A percentile compares a stretch with the other conserved stretches of the same genome.
Conservation (phyloP, 2,329 filamentous ascomycete genomes). For the Colletotrichum plurivorum region DNA sequence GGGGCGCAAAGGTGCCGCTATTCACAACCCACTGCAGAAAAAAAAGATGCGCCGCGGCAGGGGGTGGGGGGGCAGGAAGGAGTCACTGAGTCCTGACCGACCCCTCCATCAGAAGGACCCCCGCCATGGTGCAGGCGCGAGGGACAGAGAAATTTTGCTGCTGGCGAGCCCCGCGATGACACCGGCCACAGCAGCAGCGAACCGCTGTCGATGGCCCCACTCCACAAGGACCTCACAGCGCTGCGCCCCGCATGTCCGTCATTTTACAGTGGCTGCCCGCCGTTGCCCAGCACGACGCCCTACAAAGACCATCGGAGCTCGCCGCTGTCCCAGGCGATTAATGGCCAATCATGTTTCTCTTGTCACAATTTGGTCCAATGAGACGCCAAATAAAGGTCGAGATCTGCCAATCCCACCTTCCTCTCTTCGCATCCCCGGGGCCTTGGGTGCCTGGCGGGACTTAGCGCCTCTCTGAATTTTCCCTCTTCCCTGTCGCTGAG, state of each 20-base stretch:
- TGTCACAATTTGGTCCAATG: not conserved
- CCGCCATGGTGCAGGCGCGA: slow-evolving; percentile 29
- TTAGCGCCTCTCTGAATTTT: slow-evolving; percentile 29
- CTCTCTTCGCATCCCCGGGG: not conserved
- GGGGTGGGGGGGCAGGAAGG: not conserved
- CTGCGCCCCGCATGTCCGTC: slow-evolving; percentile 31
- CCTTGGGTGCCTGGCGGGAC: too few species aligned
- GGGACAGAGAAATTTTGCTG: slow-evolving; percentile 24
- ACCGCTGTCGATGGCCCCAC: slow-evolving; percentile 8
- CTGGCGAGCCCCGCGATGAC: slow-evolving; percentile 35
- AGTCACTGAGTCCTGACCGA: slow-evolving; percentile 27
- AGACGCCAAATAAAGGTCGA: not conserved
- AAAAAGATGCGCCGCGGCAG: not conserved
- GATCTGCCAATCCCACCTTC: slow-evolving; percentile 19
- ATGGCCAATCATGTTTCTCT: not conserved
- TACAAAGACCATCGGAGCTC: slow-evolving; percentile 18
- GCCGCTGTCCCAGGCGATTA: slow-evolving; percentile 12
- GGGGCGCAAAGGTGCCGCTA: slow-evolving; percentile 32
- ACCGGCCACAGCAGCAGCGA: not conserved
- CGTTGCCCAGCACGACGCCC: not conserved
- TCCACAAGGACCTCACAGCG: slow-evolving; percentile 12
- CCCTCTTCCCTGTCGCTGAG: not conserved
- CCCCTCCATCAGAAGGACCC: slow-evolving; percentile 22
- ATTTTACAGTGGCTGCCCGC: slow-evolving; percentile 25
- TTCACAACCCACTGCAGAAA: slow-evolving; percentile 17